Base-by-base conservation (phyloP, 2,329 filamentous ascomycete genomes). In the Fusarium sp. region DNA sequence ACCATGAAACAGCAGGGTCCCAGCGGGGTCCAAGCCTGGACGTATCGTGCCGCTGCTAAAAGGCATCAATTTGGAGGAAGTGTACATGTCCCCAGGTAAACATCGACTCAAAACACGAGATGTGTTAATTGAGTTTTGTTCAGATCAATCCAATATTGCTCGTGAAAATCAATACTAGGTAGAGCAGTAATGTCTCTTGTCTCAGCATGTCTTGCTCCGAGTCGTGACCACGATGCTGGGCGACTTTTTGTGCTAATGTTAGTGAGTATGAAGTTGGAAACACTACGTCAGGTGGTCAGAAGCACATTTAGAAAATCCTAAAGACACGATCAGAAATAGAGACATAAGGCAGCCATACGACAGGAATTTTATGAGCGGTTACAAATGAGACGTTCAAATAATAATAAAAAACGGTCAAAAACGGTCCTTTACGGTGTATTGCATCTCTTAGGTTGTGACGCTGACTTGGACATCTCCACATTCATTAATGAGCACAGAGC, bases 11-110 rank as follows among this genome's bases (percentile, higher is more conserved):
- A 56, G 46, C 52, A 52, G 43, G 39, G 62, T 39, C 60, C 64
- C 17, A 37, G 65, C 53, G 65, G 65, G 65, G 65, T 60, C 54
- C 37, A 53, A 51, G 55, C 39, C 51, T 68, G 43, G 46, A 65
- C 55, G 45, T 56, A 52, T 49, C 32, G 40, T 56, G 44, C 30
- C 63, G 43, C 28, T 48, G 40, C 58, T 32, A 28, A 24, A 46
- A 41, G 17, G 9, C 24, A 9, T 26, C 30, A 20, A 22, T 19
- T 40, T 56, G 22, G 17, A 37, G 13, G 10, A 33, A 7, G 9
- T 17, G 17, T n/a, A 37, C 5, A 37, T 19, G 17, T 37, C 35
- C 8, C 17, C 3, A 19, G 30, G 30, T 15, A n/a, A 17, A 37
- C 8, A 7, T n/a, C 9, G 8, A 19, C 17, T 37, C 9, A 10